Percentiles rank a stretch among this genome's conserved stretches.
phyloP scores from a whole-genome alignment of 257 asterid genomes.

The Lycium ferocissimum region DNA sequence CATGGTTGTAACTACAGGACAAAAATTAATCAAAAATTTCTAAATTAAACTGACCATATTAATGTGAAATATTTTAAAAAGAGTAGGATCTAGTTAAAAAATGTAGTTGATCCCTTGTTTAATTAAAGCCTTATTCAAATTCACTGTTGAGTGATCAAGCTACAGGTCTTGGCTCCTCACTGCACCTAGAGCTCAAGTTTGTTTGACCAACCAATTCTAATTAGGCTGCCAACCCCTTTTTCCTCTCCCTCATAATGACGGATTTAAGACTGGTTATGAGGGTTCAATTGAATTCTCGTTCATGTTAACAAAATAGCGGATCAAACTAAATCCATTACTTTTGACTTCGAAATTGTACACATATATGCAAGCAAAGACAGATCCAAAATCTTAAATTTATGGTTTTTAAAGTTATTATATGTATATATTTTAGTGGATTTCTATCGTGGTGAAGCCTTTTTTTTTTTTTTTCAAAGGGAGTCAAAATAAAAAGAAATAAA shows the following conservation, averaged over 20 bases:
- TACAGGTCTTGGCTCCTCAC: slow-evolving; percentile 31
- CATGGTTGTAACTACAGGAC: slow-evolving; percentile 27
- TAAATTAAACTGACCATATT: neutral
- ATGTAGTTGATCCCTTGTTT: slow-evolving; percentile 26
- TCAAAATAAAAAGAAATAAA: too few relatives aligned
- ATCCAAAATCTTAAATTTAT: too few relatives aligned
- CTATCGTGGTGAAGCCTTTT: too few relatives aligned
- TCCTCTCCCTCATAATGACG: neutral
- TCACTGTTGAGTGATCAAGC: slow-evolving; percentile 16
- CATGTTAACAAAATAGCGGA: too few relatives aligned
- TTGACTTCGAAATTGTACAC: too few relatives aligned
- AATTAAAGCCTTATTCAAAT: slow-evolving; percentile 26
- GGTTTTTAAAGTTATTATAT: too few relatives aligned
- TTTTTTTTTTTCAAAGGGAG: too few relatives aligned
- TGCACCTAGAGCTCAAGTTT: slow-evolving; percentile 21
- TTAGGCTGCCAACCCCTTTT: neutral
- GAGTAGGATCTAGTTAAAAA: slow-evolving; percentile 20
- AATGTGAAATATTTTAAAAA: neutral
- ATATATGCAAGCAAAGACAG: too few relatives aligned
- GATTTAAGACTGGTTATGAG: neutral
- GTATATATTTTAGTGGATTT: too few relatives aligned
- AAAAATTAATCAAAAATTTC: neutral
- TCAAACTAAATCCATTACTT: too few relatives aligned
- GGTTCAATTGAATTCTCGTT: neutral
- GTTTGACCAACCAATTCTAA: slow-evolving; percentile 26